Percentiles rank a stretch among this genome's conserved stretches.
phyloP scores from a whole-genome alignment of 768 basidiomycete genomes.

The Rhizopogon roseolus region DNA sequence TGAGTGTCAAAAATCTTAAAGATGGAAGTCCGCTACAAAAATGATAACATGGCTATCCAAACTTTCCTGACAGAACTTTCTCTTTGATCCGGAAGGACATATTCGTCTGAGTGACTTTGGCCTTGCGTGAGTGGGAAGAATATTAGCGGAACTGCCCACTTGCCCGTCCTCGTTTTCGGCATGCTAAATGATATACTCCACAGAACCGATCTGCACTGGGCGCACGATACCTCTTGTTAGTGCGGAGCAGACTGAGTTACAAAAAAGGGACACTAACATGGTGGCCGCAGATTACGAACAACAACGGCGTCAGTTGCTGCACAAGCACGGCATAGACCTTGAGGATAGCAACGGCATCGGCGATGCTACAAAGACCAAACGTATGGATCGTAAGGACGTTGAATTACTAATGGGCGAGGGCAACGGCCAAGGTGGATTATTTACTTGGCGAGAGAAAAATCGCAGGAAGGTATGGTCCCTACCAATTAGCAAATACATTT shows the following conservation, averaged over 20 bases:
- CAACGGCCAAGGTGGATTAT: conserved; percentile 75
- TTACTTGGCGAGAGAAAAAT: conserved; percentile 96
- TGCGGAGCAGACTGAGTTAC: conserved; percentile 8
- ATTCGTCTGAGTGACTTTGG: conserved; percentile 96
- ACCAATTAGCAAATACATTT: conserved; percentile 21
- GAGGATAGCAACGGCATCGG: conserved; percentile 66
- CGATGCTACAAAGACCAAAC: conserved; percentile 71
- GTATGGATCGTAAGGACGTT: conserved; percentile 76
- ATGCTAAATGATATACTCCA: conserved; percentile 16
- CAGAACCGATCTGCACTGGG: conserved; percentile 93
- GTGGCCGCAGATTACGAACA: conserved; percentile 78
- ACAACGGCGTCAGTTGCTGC: conserved; percentile 81
- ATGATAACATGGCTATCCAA: conserved; percentile 19
- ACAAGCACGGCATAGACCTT: conserved; percentile 93
- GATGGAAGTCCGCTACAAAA: conserved; percentile 22
- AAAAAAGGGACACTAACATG: conserved; percentile 11
- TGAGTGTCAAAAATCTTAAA: conserved; percentile 33
- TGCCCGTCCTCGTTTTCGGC: conserved; percentile 2
- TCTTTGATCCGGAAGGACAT: conserved; percentile 91
- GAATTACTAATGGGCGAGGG: conserved; percentile 82
- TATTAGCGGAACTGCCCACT: conserved; percentile 18
- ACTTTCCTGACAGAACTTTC: conserved; percentile 68
- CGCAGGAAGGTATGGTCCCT: conserved; percentile 68
- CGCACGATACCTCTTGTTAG: conserved; percentile 89
- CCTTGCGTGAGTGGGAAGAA: conserved; percentile 66